Conservation (phyloP, 306 rosid genomes). For the Phaseolus lunatus region DNA sequence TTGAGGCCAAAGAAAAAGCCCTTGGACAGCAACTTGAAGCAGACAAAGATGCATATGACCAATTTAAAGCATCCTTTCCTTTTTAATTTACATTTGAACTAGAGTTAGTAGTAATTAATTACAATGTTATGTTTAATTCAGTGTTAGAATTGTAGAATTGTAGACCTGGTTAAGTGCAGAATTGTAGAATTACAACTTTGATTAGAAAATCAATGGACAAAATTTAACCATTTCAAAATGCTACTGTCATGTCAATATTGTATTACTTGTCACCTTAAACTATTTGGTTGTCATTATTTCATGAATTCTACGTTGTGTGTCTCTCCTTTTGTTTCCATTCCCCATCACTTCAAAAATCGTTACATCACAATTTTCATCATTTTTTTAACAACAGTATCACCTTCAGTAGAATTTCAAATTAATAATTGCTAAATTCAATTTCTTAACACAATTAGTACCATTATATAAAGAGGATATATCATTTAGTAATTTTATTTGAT, state of each 20-base stretch:
- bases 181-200: not conserved
- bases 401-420: too few relatives aligned
- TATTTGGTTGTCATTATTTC: not conserved
- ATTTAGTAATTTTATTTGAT: too few relatives aligned
- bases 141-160: not conserved
- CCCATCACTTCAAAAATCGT: too few relatives aligned
- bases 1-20: not conserved
- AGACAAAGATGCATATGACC: slow-evolving; percentile 20
- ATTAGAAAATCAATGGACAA: not conserved
- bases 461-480: too few relatives aligned
- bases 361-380: too few relatives aligned
- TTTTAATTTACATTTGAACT: not conserved
- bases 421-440: too few relatives aligned
- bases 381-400: too few relatives aligned
- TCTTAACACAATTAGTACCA: too few relatives aligned
- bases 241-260: too few relatives aligned
- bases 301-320: too few relatives aligned
- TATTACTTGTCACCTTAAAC: not conserved
- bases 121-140: not conserved
- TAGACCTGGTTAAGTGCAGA: not conserved
- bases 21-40: slow-evolving; percentile 9
- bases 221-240: not conserved
- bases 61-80: slow-evolving; percentile 26
- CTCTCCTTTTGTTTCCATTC: not conserved
- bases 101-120: not conserved